These are phyloP conservation scores for Euryodendron excelsum DNA, from an alignment of 148 eudicot species.

Conservation along the genomic window DNA sequence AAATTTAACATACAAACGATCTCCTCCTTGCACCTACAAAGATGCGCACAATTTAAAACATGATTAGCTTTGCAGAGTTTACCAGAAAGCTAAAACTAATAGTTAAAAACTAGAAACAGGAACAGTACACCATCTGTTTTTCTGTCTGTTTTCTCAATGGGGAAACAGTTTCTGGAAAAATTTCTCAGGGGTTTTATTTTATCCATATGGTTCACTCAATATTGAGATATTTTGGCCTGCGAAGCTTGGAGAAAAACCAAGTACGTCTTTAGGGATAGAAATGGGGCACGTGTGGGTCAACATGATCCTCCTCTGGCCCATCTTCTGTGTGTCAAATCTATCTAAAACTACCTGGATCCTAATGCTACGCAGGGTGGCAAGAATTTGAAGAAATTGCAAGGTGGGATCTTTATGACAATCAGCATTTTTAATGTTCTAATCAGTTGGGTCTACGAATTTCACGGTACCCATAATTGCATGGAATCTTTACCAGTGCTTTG, in stretches of 20 bases:
- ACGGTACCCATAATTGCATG: too few relatives aligned
- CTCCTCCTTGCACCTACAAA: constrained; percentile 93
- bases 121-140: not conserved
- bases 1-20: constrained; percentile 66
- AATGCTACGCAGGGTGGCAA: too few relatives aligned
- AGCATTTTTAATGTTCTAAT: not conserved
- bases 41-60: not conserved
- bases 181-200: not conserved
- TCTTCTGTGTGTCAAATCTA: too few relatives aligned
- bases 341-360: too few relatives aligned
- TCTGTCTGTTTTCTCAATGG: not conserved
- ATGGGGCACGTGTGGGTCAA: too few relatives aligned
- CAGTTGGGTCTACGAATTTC: not conserved
- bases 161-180: not conserved
- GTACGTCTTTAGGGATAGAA: too few relatives aligned
- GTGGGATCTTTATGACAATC: not conserved
- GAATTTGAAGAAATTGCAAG: not conserved
- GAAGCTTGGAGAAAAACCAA: too few relatives aligned
- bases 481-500: not conserved
- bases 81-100: not conserved
- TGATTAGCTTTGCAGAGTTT: not conserved
- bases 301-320: too few relatives aligned
- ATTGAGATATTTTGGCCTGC: too few relatives aligned
- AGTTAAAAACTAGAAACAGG: constrained; percentile 4
- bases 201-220: not conserved